phyloP scores from a whole-genome alignment of 2,329 filamentous ascomycete genomes.

The Colletotrichum eremochloae region DNA sequence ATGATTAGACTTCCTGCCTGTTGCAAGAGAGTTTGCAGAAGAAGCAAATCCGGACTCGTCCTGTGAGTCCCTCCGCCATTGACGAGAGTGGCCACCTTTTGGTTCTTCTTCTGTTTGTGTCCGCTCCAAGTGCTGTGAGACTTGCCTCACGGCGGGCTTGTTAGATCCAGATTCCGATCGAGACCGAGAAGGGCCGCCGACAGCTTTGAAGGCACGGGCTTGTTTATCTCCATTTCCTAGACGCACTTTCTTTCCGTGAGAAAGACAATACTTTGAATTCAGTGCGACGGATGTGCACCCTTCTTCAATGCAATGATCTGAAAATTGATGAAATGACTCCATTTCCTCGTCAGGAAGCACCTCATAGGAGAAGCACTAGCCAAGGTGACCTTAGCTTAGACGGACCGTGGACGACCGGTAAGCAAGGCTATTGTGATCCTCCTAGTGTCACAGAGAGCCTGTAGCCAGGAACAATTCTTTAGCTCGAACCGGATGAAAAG shows the following conservation, averaged over 20 bases:
- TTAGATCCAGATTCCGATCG: background rate
- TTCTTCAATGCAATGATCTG: slow-evolving; percentile 10
- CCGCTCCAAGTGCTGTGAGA: slow-evolving; percentile 1
- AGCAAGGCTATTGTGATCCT: no score
- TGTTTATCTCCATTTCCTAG: background rate
- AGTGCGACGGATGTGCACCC: slow-evolving; percentile 13
- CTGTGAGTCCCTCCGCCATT: background rate
- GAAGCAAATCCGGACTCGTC: background rate
- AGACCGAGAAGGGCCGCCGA: background rate
- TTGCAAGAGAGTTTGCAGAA: slow-evolving; percentile 1
- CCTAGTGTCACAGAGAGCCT: background rate
- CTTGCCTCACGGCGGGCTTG: background rate
- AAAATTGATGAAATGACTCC: slow-evolving; percentile 11
- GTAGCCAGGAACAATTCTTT: no score
- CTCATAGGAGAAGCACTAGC: background rate
- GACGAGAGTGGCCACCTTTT: background rate
- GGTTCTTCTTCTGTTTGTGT: background rate
- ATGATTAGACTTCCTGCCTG: slow-evolving; percentile 14
- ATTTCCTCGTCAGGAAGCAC: background rate
- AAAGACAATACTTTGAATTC: slow-evolving; percentile 1
- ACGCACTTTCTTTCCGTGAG: background rate
- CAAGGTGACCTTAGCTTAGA: background rate
- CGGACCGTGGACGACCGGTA: background rate
- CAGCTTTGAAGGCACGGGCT: background rate
- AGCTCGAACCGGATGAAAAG: no score